A percentile compares a stretch with the other conserved stretches of the same genome.
Conservation (phyloP, 2,329 filamentous ascomycete species). For the Phoma sp. region DNA sequence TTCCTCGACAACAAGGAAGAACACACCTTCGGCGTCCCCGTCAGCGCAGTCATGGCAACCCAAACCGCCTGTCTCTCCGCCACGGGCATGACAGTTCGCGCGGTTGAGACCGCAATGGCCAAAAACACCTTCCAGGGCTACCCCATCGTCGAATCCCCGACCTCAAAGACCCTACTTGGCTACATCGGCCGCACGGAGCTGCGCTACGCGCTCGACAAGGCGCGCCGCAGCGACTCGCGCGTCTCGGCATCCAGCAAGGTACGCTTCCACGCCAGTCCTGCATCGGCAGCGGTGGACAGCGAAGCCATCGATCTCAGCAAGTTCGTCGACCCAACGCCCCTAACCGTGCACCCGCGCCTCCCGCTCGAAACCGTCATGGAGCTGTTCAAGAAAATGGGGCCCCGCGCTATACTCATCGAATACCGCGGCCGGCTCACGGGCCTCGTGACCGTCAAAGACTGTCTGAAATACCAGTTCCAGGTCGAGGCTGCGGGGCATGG, state of each 20-base stretch:
- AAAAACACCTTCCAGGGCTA: slow-evolving; percentile 91
- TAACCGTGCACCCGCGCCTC: slow-evolving; percentile 88
- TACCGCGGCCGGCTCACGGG: slow-evolving; percentile 83
- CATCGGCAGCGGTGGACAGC: not conserved
- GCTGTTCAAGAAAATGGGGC: slow-evolving; percentile 96
- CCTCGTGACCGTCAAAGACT: slow-evolving; percentile 95
- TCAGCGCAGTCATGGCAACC: slow-evolving; percentile 86
- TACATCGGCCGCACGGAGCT: slow-evolving; percentile 94
- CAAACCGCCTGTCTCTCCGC: slow-evolving; percentile 76
- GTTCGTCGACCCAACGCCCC: slow-evolving; percentile 86
- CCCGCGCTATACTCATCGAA: slow-evolving; percentile 90
- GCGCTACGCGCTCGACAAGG: slow-evolving; percentile 84
- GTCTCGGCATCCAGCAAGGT: slow-evolving; percentile 54
- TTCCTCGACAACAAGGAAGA: slow-evolving; percentile 98
- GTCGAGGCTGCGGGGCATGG: slow-evolving; percentile 84
- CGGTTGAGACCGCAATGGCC: slow-evolving; percentile 76
- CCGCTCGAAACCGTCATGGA: slow-evolving; percentile 98
- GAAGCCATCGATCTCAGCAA: slow-evolving; percentile 74
- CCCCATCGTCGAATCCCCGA: slow-evolving; percentile 80
- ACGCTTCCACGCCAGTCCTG: slow-evolving; percentile 63
- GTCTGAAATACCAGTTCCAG: slow-evolving; percentile 96
- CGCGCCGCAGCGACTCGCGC: slow-evolving; percentile 65
- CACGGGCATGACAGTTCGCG: slow-evolving; percentile 73
- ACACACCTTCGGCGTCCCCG: slow-evolving; percentile 92
- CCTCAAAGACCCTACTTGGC: slow-evolving; percentile 76